Conservation (phyloP, 1,284 basidiomycete species). For the Schizopora paradoxa region DNA sequence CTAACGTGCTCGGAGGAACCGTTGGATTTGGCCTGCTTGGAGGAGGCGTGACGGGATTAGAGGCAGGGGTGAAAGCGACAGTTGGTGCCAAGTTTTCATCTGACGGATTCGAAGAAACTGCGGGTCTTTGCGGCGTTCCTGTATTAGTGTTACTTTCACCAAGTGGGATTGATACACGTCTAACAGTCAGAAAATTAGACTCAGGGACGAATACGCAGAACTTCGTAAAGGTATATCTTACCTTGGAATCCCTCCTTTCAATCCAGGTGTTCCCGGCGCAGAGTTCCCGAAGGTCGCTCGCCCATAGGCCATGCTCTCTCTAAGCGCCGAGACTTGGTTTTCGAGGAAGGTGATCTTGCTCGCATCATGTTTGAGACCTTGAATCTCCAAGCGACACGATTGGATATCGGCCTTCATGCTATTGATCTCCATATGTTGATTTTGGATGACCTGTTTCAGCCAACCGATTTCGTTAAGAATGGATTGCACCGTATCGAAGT, state of each 20-base stretch:
- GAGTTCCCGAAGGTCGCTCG: background rate
- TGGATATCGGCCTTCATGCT: slow-evolving; percentile 12
- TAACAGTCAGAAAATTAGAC: background rate
- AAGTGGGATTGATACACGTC: slow-evolving; percentile 15
- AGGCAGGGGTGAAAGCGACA: slow-evolving; percentile 20
- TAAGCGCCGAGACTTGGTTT: slow-evolving; percentile 9
- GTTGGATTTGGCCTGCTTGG: slow-evolving; percentile 27
- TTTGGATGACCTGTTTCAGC: slow-evolving; percentile 12
- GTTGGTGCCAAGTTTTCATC: background rate
- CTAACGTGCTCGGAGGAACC: slow-evolving; percentile 39
- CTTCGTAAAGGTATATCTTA: background rate
- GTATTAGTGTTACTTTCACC: slow-evolving; percentile 14
- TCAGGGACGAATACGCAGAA: background rate
- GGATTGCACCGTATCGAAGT: slow-evolving; percentile 12
- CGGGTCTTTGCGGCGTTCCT: background rate
- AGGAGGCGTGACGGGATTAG: slow-evolving; percentile 21
- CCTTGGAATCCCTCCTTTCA: slow-evolving; percentile 8
- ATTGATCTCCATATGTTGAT: slow-evolving; percentile 12
- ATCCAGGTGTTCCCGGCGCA: background rate
- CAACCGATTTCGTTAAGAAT: slow-evolving; percentile 10
- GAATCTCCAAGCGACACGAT: slow-evolving; percentile 10
- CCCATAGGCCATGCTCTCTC: slow-evolving; percentile 6
- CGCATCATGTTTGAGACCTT: slow-evolving; percentile 8
- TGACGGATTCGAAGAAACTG: background rate
- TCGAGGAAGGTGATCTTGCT: slow-evolving; percentile 9